A percentile compares a stretch with the other conserved stretches of the same genome.
Evolutionary conservation across 2,329 filamentous ascomycete genomes (phyloP).

Genomic region (Alternaria sp.): DNA sequence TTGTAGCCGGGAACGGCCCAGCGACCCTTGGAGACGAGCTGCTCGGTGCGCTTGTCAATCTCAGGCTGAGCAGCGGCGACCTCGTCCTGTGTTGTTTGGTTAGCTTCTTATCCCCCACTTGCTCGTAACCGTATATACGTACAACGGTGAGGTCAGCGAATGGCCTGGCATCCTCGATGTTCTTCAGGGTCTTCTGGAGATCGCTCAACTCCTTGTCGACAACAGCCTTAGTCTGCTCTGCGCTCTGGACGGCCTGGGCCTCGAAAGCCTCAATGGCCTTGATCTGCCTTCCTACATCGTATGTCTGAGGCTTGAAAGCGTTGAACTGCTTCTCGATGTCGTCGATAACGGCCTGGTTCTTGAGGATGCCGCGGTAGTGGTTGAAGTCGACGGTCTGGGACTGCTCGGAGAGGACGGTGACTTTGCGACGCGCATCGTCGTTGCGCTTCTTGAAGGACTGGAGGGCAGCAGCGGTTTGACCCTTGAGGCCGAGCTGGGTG

Average conservation of each 20-base stretch:
- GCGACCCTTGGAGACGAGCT: conserved; percentile 96
- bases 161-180: conserved; percentile 94
- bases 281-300: conserved; percentile 92
- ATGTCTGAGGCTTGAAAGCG: conserved; percentile 89
- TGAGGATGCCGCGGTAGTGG: conserved; percentile 89
- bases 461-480: conserved; percentile 89
- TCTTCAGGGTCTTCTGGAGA: conserved; percentile 91
- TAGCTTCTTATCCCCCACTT: conserved; percentile 22
- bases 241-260: conserved; percentile 95
- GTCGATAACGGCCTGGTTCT: conserved; percentile 94
- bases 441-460: conserved; percentile 99
- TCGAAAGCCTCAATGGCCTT: conserved; percentile 99
- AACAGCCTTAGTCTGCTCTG: conserved; percentile 94
- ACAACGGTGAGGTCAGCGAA: conserved; percentile 98
- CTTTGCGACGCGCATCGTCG: conserved; percentile 96
- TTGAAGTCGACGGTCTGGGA: conserved; percentile 90
- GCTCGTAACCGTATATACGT: conserved; percentile 60
- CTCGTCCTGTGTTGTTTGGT: conserved; percentile 76
- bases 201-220: conserved; percentile 95
- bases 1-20: conserved; percentile 99
- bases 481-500: conserved; percentile 93
- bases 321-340: conserved; percentile 97
- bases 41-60: conserved; percentile 94
- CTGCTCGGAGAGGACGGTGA: conserved; percentile 83
- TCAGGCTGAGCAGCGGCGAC: conserved; percentile 93